Conservation (phyloP, 208 protist genomes). For the Strigomonas culicis region DNA sequence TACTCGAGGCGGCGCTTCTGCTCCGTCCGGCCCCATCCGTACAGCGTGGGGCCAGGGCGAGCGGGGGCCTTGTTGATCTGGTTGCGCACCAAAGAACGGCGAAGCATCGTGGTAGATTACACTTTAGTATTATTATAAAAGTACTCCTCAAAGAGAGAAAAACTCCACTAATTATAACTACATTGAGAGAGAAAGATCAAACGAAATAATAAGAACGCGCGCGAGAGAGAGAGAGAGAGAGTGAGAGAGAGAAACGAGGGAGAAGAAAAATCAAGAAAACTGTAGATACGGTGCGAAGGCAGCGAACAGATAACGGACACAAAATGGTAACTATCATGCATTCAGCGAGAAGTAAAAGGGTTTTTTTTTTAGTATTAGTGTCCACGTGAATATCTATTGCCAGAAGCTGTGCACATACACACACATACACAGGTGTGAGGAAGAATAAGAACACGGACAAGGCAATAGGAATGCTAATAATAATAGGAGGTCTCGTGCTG, state of each 20-base stretch:
- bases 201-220: not conserved
- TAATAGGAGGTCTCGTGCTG: not conserved
- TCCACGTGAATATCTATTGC: too few species aligned
- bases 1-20: constrained; percentile 92
- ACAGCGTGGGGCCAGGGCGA: constrained; percentile 82
- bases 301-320: too few species aligned
- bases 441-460: constrained; percentile 9
- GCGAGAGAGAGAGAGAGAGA: not conserved
- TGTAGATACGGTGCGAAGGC: too few species aligned
- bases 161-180: constrained; percentile 5
- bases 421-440: constrained; percentile 1
- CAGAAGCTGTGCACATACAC: too few species aligned
- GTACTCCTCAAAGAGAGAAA: not conserved
- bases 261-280: not conserved
- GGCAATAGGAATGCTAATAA: constrained; percentile 1
- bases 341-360: too few species aligned
- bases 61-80: constrained; percentile 82
- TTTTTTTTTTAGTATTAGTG: too few species aligned
- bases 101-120: constrained; percentile 43
- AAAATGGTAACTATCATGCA: too few species aligned
- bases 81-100: constrained; percentile 51
- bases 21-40: constrained; percentile 87
- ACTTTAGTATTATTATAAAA: too few species aligned
- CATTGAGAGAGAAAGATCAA: not conserved
- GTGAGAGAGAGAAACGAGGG: not conserved